Evolutionary conservation across 129 eudicot species (phyloP).

Genomic region (Chrysanthemum lavandulifolium): DNA sequence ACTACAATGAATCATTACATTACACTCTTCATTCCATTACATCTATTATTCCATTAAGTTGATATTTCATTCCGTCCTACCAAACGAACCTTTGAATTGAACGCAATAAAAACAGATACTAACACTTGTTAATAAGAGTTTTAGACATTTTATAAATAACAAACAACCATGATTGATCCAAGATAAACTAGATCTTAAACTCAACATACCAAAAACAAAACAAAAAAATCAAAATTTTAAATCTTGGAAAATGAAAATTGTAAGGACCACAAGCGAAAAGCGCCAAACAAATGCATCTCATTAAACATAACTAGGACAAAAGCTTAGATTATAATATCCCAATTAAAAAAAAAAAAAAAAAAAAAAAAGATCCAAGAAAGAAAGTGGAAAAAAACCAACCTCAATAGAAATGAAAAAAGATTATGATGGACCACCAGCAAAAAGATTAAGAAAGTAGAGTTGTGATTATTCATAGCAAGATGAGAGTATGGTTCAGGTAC

Average conservation of each 20-base stretch:
- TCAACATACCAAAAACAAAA: too few species aligned
- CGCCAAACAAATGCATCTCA: slow-evolving; percentile 39
- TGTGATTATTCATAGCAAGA: slow-evolving; percentile 34
- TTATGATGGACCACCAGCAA: slow-evolving; percentile 31
- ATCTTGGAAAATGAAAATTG: slow-evolving; percentile 24
- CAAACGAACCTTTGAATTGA: not conserved
- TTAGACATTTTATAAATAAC: not conserved
- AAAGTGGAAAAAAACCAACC: slow-evolving; percentile 36
- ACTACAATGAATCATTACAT: too few species aligned
- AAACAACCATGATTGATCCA: not conserved
- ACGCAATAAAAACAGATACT: slow-evolving; percentile 7
- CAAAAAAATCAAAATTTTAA: not conserved
- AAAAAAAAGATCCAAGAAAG: slow-evolving; percentile 4
- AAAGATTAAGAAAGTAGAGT: slow-evolving; percentile 24
- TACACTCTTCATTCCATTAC: too few species aligned
- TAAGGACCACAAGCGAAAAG: slow-evolving; percentile 32
- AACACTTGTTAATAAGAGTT: not conserved
- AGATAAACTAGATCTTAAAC: too few species aligned
- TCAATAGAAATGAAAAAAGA: slow-evolving; percentile 23
- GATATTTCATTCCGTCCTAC: too few species aligned
- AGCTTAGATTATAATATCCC: slow-evolving; percentile 10
- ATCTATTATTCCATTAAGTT: too few species aligned
- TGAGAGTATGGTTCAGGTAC: too few species aligned
- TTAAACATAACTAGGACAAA: slow-evolving; percentile 25
- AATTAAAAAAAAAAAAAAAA: not conserved